These are phyloP conservation scores for Myriosclerotinia scirpicola DNA, from an alignment of 2,329 filamentous ascomycete genomes.

Conservation along the genomic window DNA sequence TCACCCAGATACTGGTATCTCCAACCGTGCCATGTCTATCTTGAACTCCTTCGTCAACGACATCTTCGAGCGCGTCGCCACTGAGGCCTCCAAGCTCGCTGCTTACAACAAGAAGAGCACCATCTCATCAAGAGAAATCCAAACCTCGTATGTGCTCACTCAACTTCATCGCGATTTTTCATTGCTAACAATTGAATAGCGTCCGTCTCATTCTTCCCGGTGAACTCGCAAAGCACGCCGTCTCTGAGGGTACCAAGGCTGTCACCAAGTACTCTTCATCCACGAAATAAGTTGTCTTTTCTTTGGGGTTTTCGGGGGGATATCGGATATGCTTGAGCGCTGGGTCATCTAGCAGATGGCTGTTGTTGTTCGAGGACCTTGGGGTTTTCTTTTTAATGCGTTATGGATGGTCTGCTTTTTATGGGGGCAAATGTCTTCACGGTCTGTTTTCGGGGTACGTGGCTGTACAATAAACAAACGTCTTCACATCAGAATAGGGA, in stretches of 20 bases:
- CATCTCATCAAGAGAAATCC: slow-evolving; percentile 98
- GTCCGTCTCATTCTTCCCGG: slow-evolving; percentile 97
- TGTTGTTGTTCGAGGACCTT: slow-evolving; percentile 36
- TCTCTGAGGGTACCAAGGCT: slow-evolving; percentile 99
- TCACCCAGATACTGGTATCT: slow-evolving; percentile 99
- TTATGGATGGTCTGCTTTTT: slow-evolving; percentile 68
- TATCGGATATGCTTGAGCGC: slow-evolving; percentile 55
- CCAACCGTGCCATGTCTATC: slow-evolving; percentile 99
- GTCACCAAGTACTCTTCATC: slow-evolving; percentile 99
- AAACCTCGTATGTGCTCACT: slow-evolving; percentile 71
- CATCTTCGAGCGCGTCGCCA: slow-evolving; percentile 99
- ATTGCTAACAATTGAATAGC: slow-evolving; percentile 42
- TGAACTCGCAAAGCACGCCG: slow-evolving; percentile 98
- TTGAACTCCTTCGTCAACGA: slow-evolving; percentile 99
- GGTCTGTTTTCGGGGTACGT: slow-evolving; percentile 67
- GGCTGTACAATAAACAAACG: slow-evolving; percentile 66
- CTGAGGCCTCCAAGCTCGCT: slow-evolving; percentile 97
- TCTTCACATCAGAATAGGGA: slow-evolving; percentile 42
- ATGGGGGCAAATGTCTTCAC: slow-evolving; percentile 67
- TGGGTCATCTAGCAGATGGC: slow-evolving; percentile 39
- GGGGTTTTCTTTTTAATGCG: slow-evolving; percentile 58
- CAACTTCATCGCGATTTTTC: background rate
- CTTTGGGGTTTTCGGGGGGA: slow-evolving; percentile 58
- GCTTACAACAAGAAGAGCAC: slow-evolving; percentile 99
- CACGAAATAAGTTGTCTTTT: slow-evolving; percentile 78